Conservation (phyloP, 352 stramenopile species). For the Pythium biforme region DNA sequence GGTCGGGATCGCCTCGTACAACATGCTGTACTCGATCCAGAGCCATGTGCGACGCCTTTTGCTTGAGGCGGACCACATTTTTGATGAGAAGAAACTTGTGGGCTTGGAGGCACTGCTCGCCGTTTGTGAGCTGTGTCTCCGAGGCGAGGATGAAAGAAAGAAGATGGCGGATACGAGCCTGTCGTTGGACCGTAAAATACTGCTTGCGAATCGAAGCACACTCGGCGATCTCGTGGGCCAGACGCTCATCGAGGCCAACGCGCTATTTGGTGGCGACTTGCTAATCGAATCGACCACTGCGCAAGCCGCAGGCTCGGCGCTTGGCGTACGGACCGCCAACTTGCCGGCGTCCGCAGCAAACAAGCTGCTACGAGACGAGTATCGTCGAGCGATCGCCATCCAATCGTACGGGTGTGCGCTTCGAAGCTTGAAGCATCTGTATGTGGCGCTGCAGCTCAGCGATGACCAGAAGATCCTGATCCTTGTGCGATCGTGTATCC, state of each 20-base stretch:
- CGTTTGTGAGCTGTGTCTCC: constrained; percentile 25
- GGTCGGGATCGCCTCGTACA: constrained; percentile 60
- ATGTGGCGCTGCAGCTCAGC: constrained; percentile 43
- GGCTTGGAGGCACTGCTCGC: constrained; percentile 43
- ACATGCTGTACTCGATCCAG: constrained; percentile 64
- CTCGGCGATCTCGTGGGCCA: constrained; percentile 63
- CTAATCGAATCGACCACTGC: constrained; percentile 32
- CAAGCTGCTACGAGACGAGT: constrained; percentile 36
- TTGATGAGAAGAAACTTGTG: constrained; percentile 74
- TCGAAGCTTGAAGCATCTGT: constrained; percentile 42
- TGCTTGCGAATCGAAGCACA: constrained; percentile 28
- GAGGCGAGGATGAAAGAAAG: not conserved
- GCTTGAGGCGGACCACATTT: constrained; percentile 55
- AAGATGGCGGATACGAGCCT: not conserved
- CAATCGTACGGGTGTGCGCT: constrained; percentile 53
- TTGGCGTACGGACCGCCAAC: constrained; percentile 7
- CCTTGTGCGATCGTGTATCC: constrained; percentile 48
- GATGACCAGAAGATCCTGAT: constrained; percentile 68
- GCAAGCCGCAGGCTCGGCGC: constrained; percentile 4
- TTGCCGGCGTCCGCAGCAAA: constrained; percentile 1
- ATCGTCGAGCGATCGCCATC: constrained; percentile 45
- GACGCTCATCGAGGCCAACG: constrained; percentile 70
- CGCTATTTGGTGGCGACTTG: constrained; percentile 53
- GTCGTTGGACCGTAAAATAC: constrained; percentile 36
- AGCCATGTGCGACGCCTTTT: constrained; percentile 64